Evolutionary conservation across 768 basidiomycete species (phyloP).

Genomic region (Termitomyces heimii): DNA sequence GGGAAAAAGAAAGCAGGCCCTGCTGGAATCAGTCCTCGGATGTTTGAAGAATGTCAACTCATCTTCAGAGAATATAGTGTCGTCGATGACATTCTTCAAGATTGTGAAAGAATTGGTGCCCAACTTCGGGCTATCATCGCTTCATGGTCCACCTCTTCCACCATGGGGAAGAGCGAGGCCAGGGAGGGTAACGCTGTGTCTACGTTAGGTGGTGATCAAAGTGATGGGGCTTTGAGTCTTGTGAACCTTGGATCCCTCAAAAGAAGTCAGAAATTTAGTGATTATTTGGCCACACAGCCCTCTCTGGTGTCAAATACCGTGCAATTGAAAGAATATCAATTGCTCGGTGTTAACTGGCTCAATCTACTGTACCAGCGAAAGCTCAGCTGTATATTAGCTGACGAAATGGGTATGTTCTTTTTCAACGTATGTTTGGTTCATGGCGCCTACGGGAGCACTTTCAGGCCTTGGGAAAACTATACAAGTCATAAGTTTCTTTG

Average conservation of each 20-base stretch:
- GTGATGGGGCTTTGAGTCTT: constrained; percentile 62
- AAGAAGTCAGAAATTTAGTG: constrained; percentile 34
- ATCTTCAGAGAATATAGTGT: constrained; percentile 83
- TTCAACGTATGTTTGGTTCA: neutral
- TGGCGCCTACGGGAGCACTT: neutral
- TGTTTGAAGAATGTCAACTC: constrained; percentile 86
- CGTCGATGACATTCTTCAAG: constrained; percentile 83
- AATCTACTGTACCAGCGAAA: constrained; percentile 75
- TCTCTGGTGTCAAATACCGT: constrained; percentile 57
- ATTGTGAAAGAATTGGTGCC: constrained; percentile 83
- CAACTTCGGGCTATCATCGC: constrained; percentile 69
- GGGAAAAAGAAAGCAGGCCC: constrained; percentile 85
- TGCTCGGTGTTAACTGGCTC: constrained; percentile 97
- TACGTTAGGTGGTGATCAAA: constrained; percentile 30
- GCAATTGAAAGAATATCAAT: constrained; percentile 91
- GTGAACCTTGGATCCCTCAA: constrained; percentile 37
- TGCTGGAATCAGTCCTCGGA: constrained; percentile 76
- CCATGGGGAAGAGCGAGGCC: constrained; percentile 32
- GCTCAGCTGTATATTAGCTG: constrained; percentile 92
- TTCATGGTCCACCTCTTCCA: constrained; percentile 55
- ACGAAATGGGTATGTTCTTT: constrained; percentile 87
- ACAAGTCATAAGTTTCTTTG: constrained; percentile 97
- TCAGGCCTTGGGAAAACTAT: constrained; percentile 96
- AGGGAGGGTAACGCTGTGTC: constrained; percentile 24
- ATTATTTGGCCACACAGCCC: constrained; percentile 77